A percentile compares a stretch with the other conserved stretches of the same genome.
phyloP scores from a whole-genome alignment of 176 grass and related monocot species.

The Tillandsia leiboldiana region DNA sequence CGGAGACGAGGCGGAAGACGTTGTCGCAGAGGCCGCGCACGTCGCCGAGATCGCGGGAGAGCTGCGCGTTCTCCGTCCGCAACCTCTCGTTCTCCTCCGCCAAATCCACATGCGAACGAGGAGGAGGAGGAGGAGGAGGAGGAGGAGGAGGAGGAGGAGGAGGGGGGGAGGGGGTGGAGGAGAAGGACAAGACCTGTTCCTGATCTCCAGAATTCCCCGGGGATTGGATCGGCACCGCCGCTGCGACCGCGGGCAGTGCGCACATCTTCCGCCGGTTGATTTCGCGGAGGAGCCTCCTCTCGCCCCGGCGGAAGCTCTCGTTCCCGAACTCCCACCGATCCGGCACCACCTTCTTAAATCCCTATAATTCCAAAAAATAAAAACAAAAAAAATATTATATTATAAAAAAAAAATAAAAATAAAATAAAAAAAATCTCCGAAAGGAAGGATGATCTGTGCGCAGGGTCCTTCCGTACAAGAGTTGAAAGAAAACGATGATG shows the following conservation, averaged over 20 bases:
- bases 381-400: not conserved
- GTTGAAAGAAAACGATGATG: not conserved
- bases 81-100: conserved; percentile 72
- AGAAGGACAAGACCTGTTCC: conserved; percentile 41
- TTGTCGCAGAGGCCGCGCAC: conserved; percentile 52
- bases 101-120: conserved; percentile 26
- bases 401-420: not conserved
- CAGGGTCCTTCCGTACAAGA: too few species aligned
- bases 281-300: conserved; percentile 54
- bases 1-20: conserved; percentile 48
- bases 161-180: conserved; percentile 17
- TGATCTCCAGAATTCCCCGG: conserved; percentile 50
- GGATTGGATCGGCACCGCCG: conserved; percentile 13
- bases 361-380: conserved; percentile 19
- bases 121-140: not conserved
- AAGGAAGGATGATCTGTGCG: not conserved
- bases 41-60: conserved; percentile 57
- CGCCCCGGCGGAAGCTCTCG: conserved; percentile 54
- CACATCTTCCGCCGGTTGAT: conserved; percentile 59
- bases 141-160: conserved; percentile 1
- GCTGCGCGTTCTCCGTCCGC: conserved; percentile 59
- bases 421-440: not conserved
- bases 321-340: conserved; percentile 91
- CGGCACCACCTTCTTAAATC: conserved; percentile 56
- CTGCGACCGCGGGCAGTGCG: not conserved